Conservation (phyloP, 345 rosid species). For the Rhizophora apiculata region DNA sequence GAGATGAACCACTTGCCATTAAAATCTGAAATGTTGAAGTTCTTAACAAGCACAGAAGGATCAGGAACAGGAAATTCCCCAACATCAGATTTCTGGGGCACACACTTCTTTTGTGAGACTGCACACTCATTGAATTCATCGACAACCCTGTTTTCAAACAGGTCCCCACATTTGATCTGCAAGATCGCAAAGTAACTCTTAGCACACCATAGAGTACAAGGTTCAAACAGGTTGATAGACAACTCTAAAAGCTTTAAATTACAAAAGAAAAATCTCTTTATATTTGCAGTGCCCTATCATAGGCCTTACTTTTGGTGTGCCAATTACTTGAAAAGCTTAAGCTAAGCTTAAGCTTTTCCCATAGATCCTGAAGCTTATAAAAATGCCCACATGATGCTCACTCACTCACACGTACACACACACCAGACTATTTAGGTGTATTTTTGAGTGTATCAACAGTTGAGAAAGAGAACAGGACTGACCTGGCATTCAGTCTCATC, state of each 20-base stretch:
- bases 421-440: too few species aligned
- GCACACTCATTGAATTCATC: conserved; percentile 95
- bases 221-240: background rate
- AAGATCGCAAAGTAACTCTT: conserved; percentile 6
- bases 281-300: background rate
- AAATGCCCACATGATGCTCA: too few species aligned
- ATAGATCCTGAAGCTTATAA: background rate
- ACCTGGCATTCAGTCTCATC: conserved; percentile 98
- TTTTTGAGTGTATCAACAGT: background rate
- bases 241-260: background rate
- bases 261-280: background rate
- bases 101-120: conserved; percentile 87
- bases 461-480: conserved; percentile 15
- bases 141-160: conserved; percentile 76
- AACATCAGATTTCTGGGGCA: conserved; percentile 76
- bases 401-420: too few species aligned
- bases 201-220: background rate
- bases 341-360: background rate
- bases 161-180: conserved; percentile 95
- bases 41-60: conserved; percentile 67
- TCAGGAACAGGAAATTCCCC: conserved; percentile 87
- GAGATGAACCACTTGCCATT: conserved; percentile 84
- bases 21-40: conserved; percentile 70
- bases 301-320: background rate
- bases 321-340: background rate